Conservation (phyloP, 2,329 filamentous ascomycete genomes). For the Fusarium tupiense region DNA sequence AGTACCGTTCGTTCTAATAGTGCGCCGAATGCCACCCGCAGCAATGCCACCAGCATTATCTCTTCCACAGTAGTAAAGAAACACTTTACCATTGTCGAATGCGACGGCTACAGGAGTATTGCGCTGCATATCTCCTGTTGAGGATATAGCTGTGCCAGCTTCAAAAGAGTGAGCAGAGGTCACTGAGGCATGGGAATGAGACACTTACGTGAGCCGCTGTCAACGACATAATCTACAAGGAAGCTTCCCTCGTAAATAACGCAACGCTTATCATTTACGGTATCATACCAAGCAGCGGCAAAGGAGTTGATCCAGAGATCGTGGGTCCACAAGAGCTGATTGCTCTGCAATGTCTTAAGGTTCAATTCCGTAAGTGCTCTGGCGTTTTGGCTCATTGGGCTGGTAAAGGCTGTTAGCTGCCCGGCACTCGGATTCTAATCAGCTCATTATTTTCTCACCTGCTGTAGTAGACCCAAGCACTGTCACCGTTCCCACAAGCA, state of each 20-base stretch:
- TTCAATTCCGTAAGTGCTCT: neutral
- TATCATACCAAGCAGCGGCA: neutral
- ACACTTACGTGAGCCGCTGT: neutral
- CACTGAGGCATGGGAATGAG: accelerated
- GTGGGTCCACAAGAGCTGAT: neutral
- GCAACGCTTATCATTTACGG: accelerated
- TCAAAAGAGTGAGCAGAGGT: accelerated
- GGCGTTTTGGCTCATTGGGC: too few relatives aligned
- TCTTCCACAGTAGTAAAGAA: neutral
- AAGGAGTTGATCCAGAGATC: neutral
- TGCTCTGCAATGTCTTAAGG: neutral
- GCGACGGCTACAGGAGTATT: neutral
- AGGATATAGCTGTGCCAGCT: neutral
- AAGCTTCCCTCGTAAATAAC: neutral
- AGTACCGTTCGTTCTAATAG: accelerated
- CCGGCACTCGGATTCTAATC: too few relatives aligned
- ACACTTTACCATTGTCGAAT: neutral
- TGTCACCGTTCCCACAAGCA: accelerated
- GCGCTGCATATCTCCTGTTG: neutral
- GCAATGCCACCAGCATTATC: neutral
- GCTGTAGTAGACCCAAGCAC: neutral
- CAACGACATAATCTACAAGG: neutral
- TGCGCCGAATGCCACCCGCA: neutral
- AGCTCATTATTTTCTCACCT: too few relatives aligned
- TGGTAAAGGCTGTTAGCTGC: too few relatives aligned